Conservation (phyloP, 2,329 filamentous ascomycete genomes). For the Claviceps sp. region DNA sequence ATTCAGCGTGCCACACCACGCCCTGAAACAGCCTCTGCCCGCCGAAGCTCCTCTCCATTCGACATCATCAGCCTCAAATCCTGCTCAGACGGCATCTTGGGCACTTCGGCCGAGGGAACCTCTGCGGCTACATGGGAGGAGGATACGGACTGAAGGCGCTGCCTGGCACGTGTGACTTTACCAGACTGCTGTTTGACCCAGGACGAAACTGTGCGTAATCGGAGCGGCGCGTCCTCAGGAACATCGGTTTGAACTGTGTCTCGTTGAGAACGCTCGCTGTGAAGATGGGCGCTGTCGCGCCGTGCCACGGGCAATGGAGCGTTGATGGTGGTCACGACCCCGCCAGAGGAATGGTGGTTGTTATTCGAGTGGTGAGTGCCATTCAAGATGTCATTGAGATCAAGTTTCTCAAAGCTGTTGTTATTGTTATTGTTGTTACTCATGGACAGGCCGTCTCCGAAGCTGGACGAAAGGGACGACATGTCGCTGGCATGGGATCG, state of each 20-base stretch:
- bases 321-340: slow-evolving; percentile 8
- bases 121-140: not conserved
- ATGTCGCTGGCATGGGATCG: slow-evolving; percentile 32
- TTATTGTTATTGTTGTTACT: slow-evolving; percentile 11
- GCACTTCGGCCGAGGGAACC: slow-evolving; percentile 24
- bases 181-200: slow-evolving; percentile 54
- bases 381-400: not conserved
- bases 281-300: slow-evolving; percentile 5
- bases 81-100: slow-evolving; percentile 30
- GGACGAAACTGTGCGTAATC: slow-evolving; percentile 44
- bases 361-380: slow-evolving; percentile 14
- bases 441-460: slow-evolving; percentile 48
- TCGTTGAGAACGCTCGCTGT: slow-evolving; percentile 13
- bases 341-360: not conserved
- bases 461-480: slow-evolving; percentile 51
- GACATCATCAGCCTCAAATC: slow-evolving; percentile 38
- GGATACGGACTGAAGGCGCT: slow-evolving; percentile 13
- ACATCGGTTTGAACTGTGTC: slow-evolving; percentile 40
- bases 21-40: slow-evolving; percentile 18
- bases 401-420: not conserved
- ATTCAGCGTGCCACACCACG: slow-evolving; percentile 3
- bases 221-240: slow-evolving; percentile 39
- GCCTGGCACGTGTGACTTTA: slow-evolving; percentile 34
- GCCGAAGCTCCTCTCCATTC: slow-evolving; percentile 32
- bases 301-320: slow-evolving; percentile 5